Evolutionary conservation across 192 early-diverging fungal species (phyloP), one percentile per base, ranked within the genome.

Genomic region (Umbelopsis vinacea): DNA sequence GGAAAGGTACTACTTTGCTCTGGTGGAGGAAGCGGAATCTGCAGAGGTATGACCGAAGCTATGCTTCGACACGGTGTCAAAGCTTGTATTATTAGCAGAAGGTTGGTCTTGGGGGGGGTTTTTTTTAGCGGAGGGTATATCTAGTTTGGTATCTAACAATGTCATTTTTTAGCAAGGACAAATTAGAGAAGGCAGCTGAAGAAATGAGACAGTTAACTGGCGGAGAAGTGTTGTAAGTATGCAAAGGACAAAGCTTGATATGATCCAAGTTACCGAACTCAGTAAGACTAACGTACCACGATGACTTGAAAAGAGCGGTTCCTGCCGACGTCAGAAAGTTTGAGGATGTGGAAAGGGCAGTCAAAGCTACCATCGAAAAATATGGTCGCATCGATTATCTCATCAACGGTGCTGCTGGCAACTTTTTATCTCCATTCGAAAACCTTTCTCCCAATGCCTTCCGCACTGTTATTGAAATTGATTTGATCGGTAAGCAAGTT

Each of bases 371-470:
- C 22, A 74, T 84, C n/a, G 89, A 89, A 22, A 75, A 76, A 38
- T 92, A 81, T 54, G 92, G 91, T 14, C 74, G 80, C 24, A 85
- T 94, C 50, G 92, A 94, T 78, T 76, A 57, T 38, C 67, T 82
- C 48, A 81, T 90, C 53, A 83, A 81, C 68, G 85, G 87, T 53
- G 86, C 88, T 10, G 91, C 92, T 15, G 92, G 92, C 24, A 94
- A 94, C 79, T 94, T 94, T 70, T 76, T 94, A 45, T 78, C 89
- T 15, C 76, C 90, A 35, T 87, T 85, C 35, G 86, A 90, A 53
- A 72, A 84, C 33, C 77, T 94, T 7, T 89, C 88, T 4, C 84
- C 87, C 52, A 90, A 90, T 70, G 92, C 89, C 26, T 94, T 93
- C 85, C 84, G 85, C 23, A 87, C 89, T 37, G 87, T 90, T 6